A percentile compares a stretch with the other conserved stretches of the same genome.
Evolutionary conservation across 371 early-diverging fungal species (phyloP).

Genomic region (Sporodiniella umbellata): DNA sequence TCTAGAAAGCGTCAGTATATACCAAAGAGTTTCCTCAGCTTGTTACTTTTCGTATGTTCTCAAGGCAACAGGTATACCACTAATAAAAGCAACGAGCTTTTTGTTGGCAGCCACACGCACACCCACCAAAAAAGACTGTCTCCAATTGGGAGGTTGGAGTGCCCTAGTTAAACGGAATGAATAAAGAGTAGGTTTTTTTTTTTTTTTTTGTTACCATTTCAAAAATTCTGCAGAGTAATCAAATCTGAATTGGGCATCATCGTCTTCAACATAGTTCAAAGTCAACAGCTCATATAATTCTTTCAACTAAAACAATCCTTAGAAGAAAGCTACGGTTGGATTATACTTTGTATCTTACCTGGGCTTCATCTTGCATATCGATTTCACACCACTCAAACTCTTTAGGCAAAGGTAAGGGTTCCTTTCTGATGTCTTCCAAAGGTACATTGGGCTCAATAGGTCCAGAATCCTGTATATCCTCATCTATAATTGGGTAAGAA

Average conservation of each 20-base stretch:
- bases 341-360: conserved; percentile 54
- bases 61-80: conserved; percentile 85
- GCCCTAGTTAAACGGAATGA: conserved; percentile 55
- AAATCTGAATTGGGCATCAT: conserved; percentile 93
- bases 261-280: conserved; percentile 95
- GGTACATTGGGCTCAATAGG: conserved; percentile 81
- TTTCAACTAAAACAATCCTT: conserved; percentile 49
- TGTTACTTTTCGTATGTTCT: conserved; percentile 62
- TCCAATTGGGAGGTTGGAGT: conserved; percentile 90
- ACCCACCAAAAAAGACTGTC: conserved; percentile 86
- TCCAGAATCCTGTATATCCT: conserved; percentile 70
- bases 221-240: conserved; percentile 91
- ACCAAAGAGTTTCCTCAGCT: neutral
- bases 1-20: conserved; percentile 20
- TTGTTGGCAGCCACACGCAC: conserved; percentile 82
- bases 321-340: too few species aligned
- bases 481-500: conserved; percentile 40
- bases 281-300: conserved; percentile 86
- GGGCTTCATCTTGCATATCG: conserved; percentile 73
- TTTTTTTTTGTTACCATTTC: conserved; percentile 64
- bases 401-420: conserved; percentile 82
- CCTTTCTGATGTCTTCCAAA: conserved; percentile 73
- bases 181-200: neutral
- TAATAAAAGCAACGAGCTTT: conserved; percentile 94
- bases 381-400: conserved; percentile 89